These are phyloP conservation scores for Candida quercuum DNA, from an alignment of 805 yeast species.

Conservation along the genomic window DNA sequence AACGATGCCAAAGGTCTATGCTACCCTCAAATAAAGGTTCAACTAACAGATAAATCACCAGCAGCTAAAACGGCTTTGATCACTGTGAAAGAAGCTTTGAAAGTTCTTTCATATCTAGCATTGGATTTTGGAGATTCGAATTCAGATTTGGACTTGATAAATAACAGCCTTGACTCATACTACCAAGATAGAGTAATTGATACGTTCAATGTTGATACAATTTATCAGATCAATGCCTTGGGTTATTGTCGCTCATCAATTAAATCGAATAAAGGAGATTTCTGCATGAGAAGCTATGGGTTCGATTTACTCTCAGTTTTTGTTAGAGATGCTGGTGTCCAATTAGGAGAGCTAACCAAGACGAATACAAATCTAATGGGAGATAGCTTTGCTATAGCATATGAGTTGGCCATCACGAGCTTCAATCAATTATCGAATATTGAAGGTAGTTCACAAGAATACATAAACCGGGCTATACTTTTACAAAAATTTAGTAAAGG, in stretches of 20 bases:
- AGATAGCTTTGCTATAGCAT: constrained; percentile 35
- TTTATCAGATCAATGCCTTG: constrained; percentile 37
- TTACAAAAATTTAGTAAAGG: constrained; percentile 23
- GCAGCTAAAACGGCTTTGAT: constrained; percentile 28
- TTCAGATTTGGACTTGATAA: constrained; percentile 14
- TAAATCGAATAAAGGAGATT: constrained; percentile 9
- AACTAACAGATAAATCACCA: constrained; percentile 31
- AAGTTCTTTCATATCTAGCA: constrained; percentile 39
- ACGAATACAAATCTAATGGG: constrained; percentile 35
- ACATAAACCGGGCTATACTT: constrained; percentile 21
- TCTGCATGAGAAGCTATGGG: constrained; percentile 36
- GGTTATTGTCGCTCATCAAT: constrained; percentile 43
- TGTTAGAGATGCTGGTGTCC: constrained; percentile 45
- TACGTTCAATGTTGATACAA: constrained; percentile 37
- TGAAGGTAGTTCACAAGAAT: constrained; percentile 11
- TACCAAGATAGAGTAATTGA: constrained; percentile 32
- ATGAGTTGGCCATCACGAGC: constrained; percentile 29
- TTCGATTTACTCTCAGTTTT: constrained; percentile 43
- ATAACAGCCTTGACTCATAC: constrained; percentile 19
- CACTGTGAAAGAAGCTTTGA: constrained; percentile 37
- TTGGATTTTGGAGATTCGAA: constrained; percentile 33
- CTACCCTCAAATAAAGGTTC: constrained; percentile 39
- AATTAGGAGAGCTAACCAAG: constrained; percentile 35
- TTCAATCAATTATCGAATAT: constrained; percentile 19
- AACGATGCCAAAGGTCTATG: constrained; percentile 25